Percentiles rank a stretch among this genome's conserved stretches.
Conservation (phyloP, 192 early-diverging fungal genomes). For the Rhizoclosmatium sp. region DNA sequence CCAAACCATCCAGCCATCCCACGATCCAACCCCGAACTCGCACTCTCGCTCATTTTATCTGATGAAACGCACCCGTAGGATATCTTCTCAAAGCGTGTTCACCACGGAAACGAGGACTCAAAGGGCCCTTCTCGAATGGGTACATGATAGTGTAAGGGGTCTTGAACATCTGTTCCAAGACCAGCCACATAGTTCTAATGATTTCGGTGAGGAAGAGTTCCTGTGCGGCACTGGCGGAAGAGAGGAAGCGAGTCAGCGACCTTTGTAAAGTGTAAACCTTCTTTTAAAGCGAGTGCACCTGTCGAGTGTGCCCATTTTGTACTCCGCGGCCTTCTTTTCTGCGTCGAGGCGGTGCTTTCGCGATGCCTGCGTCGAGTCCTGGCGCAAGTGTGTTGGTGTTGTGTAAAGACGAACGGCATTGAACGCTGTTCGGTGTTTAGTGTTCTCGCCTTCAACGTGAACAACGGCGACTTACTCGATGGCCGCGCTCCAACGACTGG, state of each 20-base stretch:
- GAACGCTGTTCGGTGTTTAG: not conserved
- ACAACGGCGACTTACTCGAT: not conserved
- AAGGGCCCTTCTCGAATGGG: slow-evolving; percentile 92
- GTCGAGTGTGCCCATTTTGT: slow-evolving; percentile 27
- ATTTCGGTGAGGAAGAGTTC: slow-evolving; percentile 92
- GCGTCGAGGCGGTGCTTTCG: slow-evolving; percentile 7
- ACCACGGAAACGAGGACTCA: slow-evolving; percentile 93
- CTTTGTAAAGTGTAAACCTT: not conserved
- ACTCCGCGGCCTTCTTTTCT: not conserved
- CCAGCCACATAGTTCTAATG: slow-evolving; percentile 89
- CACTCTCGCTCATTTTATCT: not conserved
- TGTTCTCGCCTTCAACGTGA: too few relatives aligned
- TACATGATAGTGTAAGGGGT: slow-evolving; percentile 97
- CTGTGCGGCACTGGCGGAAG: slow-evolving; percentile 61
- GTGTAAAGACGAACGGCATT: slow-evolving; percentile 15
- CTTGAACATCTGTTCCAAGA: slow-evolving; percentile 91
- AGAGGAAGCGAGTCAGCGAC: not conserved
- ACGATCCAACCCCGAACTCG: too few relatives aligned
- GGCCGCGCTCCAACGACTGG: not conserved
- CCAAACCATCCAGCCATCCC: too few relatives aligned
- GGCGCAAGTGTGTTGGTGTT: slow-evolving; percentile 21
- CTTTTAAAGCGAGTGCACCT: not conserved
- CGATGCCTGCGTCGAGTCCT: slow-evolving; percentile 26
- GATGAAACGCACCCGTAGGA: slow-evolving; percentile 73
- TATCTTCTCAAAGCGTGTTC: slow-evolving; percentile 96